These are phyloP conservation scores for Fusarium globosum DNA, from an alignment of 2,329 filamentous ascomycete species.

Conservation along the genomic window DNA sequence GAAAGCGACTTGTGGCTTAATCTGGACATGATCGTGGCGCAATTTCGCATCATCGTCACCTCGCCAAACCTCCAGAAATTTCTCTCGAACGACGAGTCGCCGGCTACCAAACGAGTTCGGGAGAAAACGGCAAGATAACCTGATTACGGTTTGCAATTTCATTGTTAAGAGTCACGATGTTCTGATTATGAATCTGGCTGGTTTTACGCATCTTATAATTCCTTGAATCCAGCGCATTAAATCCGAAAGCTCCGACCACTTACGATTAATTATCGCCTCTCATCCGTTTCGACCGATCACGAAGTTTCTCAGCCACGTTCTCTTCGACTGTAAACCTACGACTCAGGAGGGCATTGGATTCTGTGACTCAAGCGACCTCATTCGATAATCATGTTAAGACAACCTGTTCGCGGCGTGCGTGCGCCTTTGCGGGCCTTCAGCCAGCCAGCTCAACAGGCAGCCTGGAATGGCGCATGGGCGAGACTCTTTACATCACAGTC, in stretches of 20 bases:
- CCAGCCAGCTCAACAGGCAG: slow-evolving; percentile 32
- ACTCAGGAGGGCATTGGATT: background rate
- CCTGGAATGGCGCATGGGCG: slow-evolving; percentile 46
- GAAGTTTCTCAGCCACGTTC: slow-evolving; percentile 19
- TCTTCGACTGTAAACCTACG: background rate
- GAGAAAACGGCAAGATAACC: slow-evolving; percentile 16
- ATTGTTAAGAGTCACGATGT: slow-evolving; percentile 16
- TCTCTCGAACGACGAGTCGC: slow-evolving; percentile 16
- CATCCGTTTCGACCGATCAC: slow-evolving; percentile 20
- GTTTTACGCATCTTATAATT: slow-evolving; percentile 9
- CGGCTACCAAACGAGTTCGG: slow-evolving; percentile 6
- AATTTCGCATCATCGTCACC: slow-evolving; percentile 39
- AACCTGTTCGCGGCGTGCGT: slow-evolving; percentile 40
- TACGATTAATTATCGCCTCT: slow-evolving; percentile 34
- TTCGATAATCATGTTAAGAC: slow-evolving; percentile 42
- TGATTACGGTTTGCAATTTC: slow-evolving; percentile 1
- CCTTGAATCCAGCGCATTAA: slow-evolving; percentile 19
- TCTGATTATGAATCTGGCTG: slow-evolving; percentile 13
- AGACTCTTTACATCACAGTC: slow-evolving; percentile 46
- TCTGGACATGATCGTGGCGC: slow-evolving; percentile 32
- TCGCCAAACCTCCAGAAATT: slow-evolving; percentile 24
- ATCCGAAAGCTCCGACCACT: slow-evolving; percentile 41
- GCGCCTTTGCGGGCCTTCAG: slow-evolving; percentile 36
- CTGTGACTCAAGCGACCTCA: background rate
- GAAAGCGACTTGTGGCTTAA: background rate